These are phyloP conservation scores for Rhizopus stolonifer DNA, from an alignment of 371 early-diverging fungal genomes.

Conservation along the genomic window DNA sequence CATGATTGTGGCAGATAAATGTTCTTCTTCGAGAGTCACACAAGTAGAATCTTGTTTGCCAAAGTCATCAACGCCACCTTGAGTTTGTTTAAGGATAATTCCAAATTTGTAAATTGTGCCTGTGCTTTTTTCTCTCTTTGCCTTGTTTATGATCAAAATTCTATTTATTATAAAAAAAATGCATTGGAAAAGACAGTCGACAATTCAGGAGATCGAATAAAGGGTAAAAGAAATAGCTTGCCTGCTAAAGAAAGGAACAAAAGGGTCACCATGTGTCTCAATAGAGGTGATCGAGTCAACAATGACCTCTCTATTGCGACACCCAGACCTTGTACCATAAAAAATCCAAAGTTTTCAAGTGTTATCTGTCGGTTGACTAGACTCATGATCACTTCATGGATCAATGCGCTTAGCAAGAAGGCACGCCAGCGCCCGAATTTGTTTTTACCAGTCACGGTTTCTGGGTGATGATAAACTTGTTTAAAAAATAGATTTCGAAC, in stretches of 20 bases:
- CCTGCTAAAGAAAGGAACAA: neutral
- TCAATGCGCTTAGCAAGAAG: slow-evolving; percentile 2
- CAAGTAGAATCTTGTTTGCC: too few species aligned
- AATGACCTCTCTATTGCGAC: neutral
- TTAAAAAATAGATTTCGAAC: slow-evolving; percentile 10
- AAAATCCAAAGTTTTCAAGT: slow-evolving; percentile 54
- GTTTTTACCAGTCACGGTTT: too few species aligned
- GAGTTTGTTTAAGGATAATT: too few species aligned
- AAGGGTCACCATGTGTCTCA: neutral
- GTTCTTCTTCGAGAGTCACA: too few species aligned
- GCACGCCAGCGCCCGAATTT: neutral
- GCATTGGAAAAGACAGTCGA: neutral
- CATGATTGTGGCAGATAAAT: too few species aligned
- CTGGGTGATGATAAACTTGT: neutral
- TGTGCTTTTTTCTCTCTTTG: too few species aligned
- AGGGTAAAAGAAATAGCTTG: neutral
- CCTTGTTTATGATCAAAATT: too few species aligned
- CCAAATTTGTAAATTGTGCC: too few species aligned
- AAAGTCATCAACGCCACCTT: too few species aligned
- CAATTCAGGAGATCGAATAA: neutral
- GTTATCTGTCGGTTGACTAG: slow-evolving; percentile 72
- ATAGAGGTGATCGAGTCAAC: neutral
- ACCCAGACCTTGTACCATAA: slow-evolving; percentile 2
- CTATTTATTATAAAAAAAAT: too few species aligned
- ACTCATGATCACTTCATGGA: slow-evolving; percentile 55